Evolutionary conservation across 306 rosid species (phyloP).

Genomic region (Lathyrus sativus): DNA sequence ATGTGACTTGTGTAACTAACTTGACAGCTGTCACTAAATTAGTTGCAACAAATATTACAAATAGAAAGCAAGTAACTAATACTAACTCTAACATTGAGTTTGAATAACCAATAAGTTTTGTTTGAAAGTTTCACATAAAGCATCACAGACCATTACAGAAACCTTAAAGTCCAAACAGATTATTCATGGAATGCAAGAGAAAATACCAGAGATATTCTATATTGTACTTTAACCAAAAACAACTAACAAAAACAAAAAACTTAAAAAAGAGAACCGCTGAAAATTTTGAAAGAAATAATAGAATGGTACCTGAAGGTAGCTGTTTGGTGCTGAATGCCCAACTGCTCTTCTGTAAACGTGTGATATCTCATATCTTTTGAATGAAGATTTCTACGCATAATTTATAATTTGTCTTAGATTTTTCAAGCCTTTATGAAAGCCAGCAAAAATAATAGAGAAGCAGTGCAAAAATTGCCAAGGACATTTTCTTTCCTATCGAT

Average conservation of each 20-base stretch:
- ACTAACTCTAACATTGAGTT: background rate
- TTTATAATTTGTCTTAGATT: slow-evolving; percentile 34
- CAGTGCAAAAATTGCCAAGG: slow-evolving; percentile 26
- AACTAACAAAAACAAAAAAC: background rate
- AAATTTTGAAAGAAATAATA: slow-evolving; percentile 20
- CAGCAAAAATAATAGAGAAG: slow-evolving; percentile 34
- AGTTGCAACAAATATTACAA: too few relatives aligned
- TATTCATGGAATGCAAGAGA: slow-evolving; percentile 28
- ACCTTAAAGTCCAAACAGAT: slow-evolving; percentile 20
- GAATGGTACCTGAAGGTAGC: slow-evolving; percentile 79
- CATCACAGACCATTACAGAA: slow-evolving; percentile 33
- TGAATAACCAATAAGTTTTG: slow-evolving; percentile 16
- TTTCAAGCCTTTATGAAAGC: slow-evolving; percentile 31
- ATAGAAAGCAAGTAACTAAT: too few relatives aligned
- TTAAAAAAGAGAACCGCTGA: slow-evolving; percentile 7
- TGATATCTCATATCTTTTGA: slow-evolving; percentile 85
- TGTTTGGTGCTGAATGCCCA: slow-evolving; percentile 95
- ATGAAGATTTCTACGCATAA: slow-evolving; percentile 74
- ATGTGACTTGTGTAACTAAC: too few relatives aligned
- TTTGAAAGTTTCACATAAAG: slow-evolving; percentile 28
- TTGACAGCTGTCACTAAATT: too few relatives aligned
- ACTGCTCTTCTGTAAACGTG: slow-evolving; percentile 82
- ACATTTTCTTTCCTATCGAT: slow-evolving; percentile 26
- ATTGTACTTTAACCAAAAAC: slow-evolving; percentile 29
- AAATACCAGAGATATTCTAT: slow-evolving; percentile 8